Percentiles rank a stretch among this genome's conserved stretches.
Conservation (phyloP, 2,329 filamentous ascomycete genomes). For the Stagonosporopsis chrysanthemi region DNA sequence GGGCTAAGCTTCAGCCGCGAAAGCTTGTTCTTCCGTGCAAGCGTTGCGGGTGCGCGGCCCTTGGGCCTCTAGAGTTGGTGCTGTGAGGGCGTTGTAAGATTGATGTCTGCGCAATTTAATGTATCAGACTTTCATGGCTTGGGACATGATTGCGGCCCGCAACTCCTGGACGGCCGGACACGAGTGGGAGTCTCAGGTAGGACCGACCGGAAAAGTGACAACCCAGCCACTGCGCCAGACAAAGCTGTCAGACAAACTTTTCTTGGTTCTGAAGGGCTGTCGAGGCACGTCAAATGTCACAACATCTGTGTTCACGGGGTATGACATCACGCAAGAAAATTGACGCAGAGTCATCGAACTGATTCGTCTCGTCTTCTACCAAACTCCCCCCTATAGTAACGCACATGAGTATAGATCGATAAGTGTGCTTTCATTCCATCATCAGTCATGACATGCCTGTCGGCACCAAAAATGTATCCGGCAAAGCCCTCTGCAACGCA, state of each 20-base stretch:
- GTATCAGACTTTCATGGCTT: no score
- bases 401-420: constrained; percentile 21
- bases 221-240: no score
- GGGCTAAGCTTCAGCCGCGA: not conserved
- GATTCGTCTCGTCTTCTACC: constrained; percentile 18
- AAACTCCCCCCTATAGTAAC: constrained; percentile 17
- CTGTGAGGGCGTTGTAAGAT: no score
- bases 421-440: constrained; percentile 21
- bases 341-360: constrained; percentile 1
- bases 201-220: no score
- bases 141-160: no score
- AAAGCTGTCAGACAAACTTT: not conserved
- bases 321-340: not conserved
- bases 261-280: not conserved
- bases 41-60: no score
- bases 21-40: not conserved
- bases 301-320: not conserved
- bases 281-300: not conserved
- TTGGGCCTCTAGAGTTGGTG: no score
- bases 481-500: not conserved
- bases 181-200: no score
- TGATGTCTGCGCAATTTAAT: not conserved
- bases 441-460: constrained; percentile 14
- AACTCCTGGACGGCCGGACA: no score
- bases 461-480: constrained; percentile 8